Conservation (phyloP, 2,329 filamentous ascomycete genomes). For the Colletotrichum simmondsii region DNA sequence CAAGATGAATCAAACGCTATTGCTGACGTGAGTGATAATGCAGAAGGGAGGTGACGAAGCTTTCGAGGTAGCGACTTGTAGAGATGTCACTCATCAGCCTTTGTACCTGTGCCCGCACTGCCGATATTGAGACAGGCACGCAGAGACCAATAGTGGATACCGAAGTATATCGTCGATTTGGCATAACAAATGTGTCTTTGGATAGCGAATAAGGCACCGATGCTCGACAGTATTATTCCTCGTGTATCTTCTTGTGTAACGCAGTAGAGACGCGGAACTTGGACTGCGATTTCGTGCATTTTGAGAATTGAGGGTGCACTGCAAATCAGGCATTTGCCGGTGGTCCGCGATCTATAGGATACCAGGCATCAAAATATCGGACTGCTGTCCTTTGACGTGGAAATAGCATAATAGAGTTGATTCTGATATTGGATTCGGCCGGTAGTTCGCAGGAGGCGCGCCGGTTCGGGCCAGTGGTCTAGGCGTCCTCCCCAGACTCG, state of each 20-base stretch:
- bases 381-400: background rate
- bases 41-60: conserved; percentile 8
- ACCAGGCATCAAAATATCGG: background rate
- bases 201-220: background rate
- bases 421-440: background rate
- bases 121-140: background rate
- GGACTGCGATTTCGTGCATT: background rate
- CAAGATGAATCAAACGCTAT: background rate
- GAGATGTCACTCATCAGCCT: background rate
- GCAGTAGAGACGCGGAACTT: background rate
- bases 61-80: background rate
- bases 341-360: background rate
- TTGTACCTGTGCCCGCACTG: background rate
- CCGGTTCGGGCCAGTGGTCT: background rate
- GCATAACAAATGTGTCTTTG: background rate
- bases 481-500: background rate
- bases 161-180: conserved; percentile 15
- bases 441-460: background rate
- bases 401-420: background rate
- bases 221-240: background rate
- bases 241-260: background rate
- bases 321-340: background rate
- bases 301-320: background rate
- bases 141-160: conserved; percentile 1
- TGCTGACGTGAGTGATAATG: conserved; percentile 3